Base-by-base conservation (phyloP, 176 grass and related monocot species). In the Aegilops speltoides region DNA sequence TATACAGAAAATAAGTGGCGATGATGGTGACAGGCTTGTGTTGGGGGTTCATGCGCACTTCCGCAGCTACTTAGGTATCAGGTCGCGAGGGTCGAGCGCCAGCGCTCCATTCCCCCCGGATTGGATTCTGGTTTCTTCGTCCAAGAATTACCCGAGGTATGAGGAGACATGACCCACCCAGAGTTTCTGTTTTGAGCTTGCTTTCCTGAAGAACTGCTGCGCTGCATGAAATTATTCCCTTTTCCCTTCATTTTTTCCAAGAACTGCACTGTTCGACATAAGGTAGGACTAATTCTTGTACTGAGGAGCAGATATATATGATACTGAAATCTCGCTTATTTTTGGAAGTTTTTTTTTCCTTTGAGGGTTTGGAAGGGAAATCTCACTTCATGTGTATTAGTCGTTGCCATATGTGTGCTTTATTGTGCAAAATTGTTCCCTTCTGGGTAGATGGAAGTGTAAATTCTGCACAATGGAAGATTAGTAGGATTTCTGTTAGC, bases 31-130 rank as follows among this genome's bases (percentile, higher is more conserved):
- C 46, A 56, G 46, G 74, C 28, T 32, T 20, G 28, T 56, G 4
- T 56, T 77, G 74, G 74, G 74, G 74, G 26, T 77, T 77, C 74
- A 33, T 56, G 74, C 28, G 73, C 56, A 31, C 43, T 76, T 9
- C 25, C 4, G 25, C 68, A 20, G 46, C 16, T 19, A 10, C 45
- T 29, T 76, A 54, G 73, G 73, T 76, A 20, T 54, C 73, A 54
- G 73, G 74, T 33, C 19, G 46, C 26, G 46, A 32, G 46, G 26
- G 25, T 57, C 74, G 46, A 31, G 74, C 74, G 2, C 17, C 17
- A 77, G 9, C 46, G 50, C 74, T 32, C 46, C 25, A 54, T 54
- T 32, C 46, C 16, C 17, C 74, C 8, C 7, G 69, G 2, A 14
- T 43, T 73, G 38, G 68, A 70, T 71, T 70, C 68, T 70, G 33